Conservation (phyloP, 192 early-diverging fungal genomes). For the Coemansia sp. region DNA sequence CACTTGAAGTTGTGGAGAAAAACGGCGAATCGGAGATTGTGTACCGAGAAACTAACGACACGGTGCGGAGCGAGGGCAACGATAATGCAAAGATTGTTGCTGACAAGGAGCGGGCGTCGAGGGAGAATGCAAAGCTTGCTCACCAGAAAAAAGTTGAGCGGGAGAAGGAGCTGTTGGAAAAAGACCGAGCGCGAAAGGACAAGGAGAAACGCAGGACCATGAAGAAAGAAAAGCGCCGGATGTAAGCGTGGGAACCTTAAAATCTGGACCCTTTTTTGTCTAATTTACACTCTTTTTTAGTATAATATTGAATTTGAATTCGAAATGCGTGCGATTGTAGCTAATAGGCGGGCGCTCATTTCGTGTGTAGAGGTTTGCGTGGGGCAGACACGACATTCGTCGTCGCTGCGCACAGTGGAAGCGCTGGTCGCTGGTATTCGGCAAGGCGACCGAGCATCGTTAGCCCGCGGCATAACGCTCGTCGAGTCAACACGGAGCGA, state of each 20-base stretch:
- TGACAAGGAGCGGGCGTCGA: conserved; percentile 18
- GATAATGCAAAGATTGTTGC: conserved; percentile 31
- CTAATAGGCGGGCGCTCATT: too few species aligned
- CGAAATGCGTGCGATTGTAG: too few species aligned
- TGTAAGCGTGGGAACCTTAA: conserved; percentile 19
- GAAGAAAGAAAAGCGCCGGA: conserved; percentile 46
- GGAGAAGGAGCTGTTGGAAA: conserved; percentile 36
- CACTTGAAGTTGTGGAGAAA: conserved; percentile 30
- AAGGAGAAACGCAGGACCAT: conserved; percentile 38
- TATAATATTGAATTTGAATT: background rate
- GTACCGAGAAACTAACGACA: conserved; percentile 4
- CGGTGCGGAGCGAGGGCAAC: conserved; percentile 8
- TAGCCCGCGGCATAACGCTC: conserved; percentile 43
- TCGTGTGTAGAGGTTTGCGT: too few species aligned
- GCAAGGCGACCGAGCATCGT: conserved; percentile 23
- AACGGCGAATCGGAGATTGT: conserved; percentile 42
- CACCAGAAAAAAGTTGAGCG: conserved; percentile 43
- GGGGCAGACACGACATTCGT: background rate
- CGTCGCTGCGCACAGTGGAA: background rate
- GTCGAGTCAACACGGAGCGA: conserved; percentile 69
- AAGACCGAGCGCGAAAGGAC: conserved; percentile 22
- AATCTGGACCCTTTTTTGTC: background rate
- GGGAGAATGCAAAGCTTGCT: conserved; percentile 21
- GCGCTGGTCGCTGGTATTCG: conserved; percentile 32
- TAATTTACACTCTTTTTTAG: background rate